Conservation (phyloP, 1,284 basidiomycete genomes). For the Ustilago cynodontis region DNA sequence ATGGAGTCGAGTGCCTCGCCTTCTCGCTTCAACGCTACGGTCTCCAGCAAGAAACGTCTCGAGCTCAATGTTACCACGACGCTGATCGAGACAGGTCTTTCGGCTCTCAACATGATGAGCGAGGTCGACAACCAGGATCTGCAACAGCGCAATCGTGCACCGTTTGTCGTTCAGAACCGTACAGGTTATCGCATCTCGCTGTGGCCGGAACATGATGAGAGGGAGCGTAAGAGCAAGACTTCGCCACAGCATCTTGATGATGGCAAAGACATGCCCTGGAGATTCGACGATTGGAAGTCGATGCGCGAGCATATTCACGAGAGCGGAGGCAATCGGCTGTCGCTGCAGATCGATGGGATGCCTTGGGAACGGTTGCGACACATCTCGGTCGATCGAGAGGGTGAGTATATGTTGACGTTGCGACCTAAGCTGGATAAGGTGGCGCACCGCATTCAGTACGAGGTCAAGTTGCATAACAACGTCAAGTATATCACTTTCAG, state of each 20-base stretch:
- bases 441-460: conserved; percentile 86
- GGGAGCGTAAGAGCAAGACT: conserved; percentile 63
- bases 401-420: conserved; percentile 88
- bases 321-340: conserved; percentile 59
- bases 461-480: conserved; percentile 90
- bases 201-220: conserved; percentile 73
- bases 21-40: conserved; percentile 75
- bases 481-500: conserved; percentile 95
- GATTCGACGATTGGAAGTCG: conserved; percentile 96
- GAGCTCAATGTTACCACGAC: conserved; percentile 95
- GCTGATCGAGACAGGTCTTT: conserved; percentile 87
- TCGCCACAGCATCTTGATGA: conserved; percentile 73
- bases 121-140: conserved; percentile 73
- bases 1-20: conserved; percentile 70
- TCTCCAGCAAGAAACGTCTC: conserved; percentile 85
- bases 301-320: conserved; percentile 78
- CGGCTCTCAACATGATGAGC: conserved; percentile 79
- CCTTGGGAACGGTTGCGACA: conserved; percentile 90
- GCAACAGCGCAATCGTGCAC: conserved; percentile 80
- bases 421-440: conserved; percentile 83
- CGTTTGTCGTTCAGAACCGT: conserved; percentile 90
- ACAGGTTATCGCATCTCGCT: conserved; percentile 78
- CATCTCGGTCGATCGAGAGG: conserved; percentile 93
- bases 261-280: conserved; percentile 88
- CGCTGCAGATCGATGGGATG: conserved; percentile 81